Evolutionary conservation across 225 moss, liverwort and hornwort genomes (phyloP).

Genomic region (Anthoceros angustus): DNA sequence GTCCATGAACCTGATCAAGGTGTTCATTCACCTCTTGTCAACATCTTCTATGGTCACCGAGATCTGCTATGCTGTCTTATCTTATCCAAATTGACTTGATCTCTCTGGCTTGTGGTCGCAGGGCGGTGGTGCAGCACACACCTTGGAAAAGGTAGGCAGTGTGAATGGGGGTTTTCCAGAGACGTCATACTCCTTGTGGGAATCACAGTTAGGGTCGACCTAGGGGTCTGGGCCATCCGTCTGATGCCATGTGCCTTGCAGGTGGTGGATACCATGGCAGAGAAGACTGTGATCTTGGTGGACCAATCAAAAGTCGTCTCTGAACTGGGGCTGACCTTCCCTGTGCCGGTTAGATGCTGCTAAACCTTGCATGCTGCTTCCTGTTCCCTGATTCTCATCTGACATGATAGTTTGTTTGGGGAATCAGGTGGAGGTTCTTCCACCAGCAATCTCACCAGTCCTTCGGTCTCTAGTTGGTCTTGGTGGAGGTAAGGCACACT

Average conservation of each 20-base stretch:
- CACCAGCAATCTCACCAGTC: slow-evolving; percentile 76
- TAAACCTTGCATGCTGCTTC: neutral
- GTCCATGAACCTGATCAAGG: slow-evolving; percentile 78
- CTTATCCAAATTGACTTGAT: neutral
- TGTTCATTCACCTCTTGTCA: neutral
- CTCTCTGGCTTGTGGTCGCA: slow-evolving; percentile 6
- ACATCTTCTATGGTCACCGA: no score
- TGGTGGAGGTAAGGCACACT: slow-evolving; percentile 35
- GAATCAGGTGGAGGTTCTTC: slow-evolving; percentile 62
- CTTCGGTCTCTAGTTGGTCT: slow-evolving; percentile 60
- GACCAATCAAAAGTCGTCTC: slow-evolving; percentile 94
- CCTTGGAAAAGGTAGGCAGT: slow-evolving; percentile 57
- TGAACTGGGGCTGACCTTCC: slow-evolving; percentile 58
- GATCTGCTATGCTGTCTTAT: no score
- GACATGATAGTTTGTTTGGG: neutral
- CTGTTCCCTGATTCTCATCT: neutral
- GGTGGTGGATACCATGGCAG: slow-evolving; percentile 83
- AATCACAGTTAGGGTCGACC: neutral
- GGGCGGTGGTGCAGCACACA: slow-evolving; percentile 95
- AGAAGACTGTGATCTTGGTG: slow-evolving; percentile 63
- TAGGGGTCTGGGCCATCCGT: neutral
- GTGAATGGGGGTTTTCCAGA: neutral
- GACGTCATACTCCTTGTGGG: neutral
- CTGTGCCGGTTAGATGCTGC: slow-evolving; percentile 34
- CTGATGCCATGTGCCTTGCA: slow-evolving; percentile 6